Evolutionary conservation across 1,284 basidiomycete species (phyloP).

Genomic region (Trichosporon asahii): DNA sequence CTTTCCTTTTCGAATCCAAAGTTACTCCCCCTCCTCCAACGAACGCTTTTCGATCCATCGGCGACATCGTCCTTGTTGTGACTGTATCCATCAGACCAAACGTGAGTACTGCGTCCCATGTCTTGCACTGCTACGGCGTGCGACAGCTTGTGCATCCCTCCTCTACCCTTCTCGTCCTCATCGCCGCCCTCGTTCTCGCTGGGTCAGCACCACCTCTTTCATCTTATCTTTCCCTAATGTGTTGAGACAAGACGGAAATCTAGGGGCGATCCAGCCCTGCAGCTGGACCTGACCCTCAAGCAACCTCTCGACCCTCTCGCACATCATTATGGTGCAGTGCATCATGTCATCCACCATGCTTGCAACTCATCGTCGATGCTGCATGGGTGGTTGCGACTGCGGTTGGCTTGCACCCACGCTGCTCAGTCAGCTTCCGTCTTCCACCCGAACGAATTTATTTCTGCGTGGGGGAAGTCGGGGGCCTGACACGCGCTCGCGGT

Average conservation of each 20-base stretch:
- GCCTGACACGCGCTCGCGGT: slow-evolving; percentile 8
- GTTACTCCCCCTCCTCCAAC: not conserved
- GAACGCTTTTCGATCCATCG: not conserved
- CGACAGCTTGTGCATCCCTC: not conserved
- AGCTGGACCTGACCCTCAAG: slow-evolving; percentile 23
- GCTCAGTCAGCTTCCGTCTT: not conserved
- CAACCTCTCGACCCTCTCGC: not conserved
- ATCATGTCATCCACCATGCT: slow-evolving; percentile 11
- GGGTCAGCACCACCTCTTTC: not conserved
- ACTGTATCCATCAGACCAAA: slow-evolving; percentile 4
- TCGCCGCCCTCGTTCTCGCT: not conserved
- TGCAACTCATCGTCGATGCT: not conserved
- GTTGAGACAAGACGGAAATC: slow-evolving; percentile 28
- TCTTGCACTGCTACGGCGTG: not conserved
- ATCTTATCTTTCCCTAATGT: slow-evolving; percentile 29
- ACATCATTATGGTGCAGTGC: not conserved
- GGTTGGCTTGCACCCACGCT: not conserved
- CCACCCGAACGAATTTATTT: not conserved
- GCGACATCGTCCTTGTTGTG: not conserved
- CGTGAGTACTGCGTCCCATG: slow-evolving; percentile 4
- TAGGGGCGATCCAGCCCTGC: slow-evolving; percentile 25
- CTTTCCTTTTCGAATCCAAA: slow-evolving; percentile 5
- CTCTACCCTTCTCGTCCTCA: not conserved
- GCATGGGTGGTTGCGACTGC: not conserved
- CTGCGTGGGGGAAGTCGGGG: not conserved